These are phyloP conservation scores for Gossypium longicalyx DNA, from an alignment of 345 rosid genomes.

Conservation along the genomic window DNA sequence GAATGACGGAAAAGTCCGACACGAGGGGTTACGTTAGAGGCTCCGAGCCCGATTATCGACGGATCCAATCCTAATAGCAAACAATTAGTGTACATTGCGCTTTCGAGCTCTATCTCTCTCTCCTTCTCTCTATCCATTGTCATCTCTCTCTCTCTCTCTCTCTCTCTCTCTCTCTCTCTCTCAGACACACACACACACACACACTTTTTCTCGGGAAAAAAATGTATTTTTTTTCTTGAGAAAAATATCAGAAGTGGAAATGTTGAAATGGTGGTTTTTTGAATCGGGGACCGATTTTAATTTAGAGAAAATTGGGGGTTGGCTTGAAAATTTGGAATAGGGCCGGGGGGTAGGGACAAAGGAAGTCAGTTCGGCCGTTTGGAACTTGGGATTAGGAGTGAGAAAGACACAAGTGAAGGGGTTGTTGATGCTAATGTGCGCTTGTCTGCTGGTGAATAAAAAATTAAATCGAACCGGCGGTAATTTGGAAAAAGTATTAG, in stretches of 20 bases:
- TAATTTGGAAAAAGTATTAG: too few species aligned
- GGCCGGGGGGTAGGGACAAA: slow-evolving; percentile 11
- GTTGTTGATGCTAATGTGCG: slow-evolving; percentile 23
- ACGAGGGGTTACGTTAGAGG: slow-evolving; percentile 74
- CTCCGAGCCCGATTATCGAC: slow-evolving; percentile 74
- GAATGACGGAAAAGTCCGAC: slow-evolving; percentile 98
- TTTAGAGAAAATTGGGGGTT: slow-evolving; percentile 12
- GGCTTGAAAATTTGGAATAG: not conserved
- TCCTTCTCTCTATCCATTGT: slow-evolving; percentile 99
- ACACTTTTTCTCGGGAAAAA: slow-evolving; percentile 19
- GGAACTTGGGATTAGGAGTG: not conserved
- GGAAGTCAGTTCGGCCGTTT: slow-evolving; percentile 14
- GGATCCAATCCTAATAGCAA: slow-evolving; percentile 94
- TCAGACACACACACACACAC: too few species aligned
- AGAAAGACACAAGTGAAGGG: not conserved
- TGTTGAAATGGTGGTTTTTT: not conserved
- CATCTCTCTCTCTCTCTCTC: slow-evolving; percentile 38
- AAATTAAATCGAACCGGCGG: not conserved
- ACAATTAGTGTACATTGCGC: slow-evolving; percentile 99
- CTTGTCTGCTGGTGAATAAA: slow-evolving; percentile 8
- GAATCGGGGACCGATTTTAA: slow-evolving; percentile 26
- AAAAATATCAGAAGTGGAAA: not conserved
- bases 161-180: slow-evolving; percentile 24
- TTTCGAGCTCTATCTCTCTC: slow-evolving; percentile 96
- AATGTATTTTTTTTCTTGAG: not conserved